Percentiles rank a stretch among this genome's conserved stretches.
Conservation (phyloP, 2,329 filamentous ascomycete species). For the Mycogone perniciosa region DNA sequence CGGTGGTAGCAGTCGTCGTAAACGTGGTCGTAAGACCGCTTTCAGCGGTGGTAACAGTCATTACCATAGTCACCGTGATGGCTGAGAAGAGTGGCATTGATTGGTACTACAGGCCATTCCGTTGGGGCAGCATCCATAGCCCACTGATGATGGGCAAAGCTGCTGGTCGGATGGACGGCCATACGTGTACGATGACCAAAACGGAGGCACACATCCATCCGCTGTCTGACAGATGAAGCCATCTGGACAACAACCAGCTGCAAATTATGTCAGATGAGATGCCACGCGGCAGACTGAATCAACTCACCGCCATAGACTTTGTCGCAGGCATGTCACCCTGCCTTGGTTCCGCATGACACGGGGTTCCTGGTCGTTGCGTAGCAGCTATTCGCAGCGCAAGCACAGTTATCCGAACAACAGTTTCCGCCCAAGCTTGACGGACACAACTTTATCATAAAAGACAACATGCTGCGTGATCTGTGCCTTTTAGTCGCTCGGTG, state of each 20-base stretch:
- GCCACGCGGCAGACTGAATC: neutral
- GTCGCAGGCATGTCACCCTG: slow-evolving; percentile 37
- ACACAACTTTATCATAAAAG: slow-evolving; percentile 25
- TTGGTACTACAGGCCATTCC: slow-evolving; percentile 43
- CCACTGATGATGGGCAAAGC: slow-evolving; percentile 43
- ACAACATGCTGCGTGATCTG: slow-evolving; percentile 17
- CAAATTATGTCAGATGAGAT: neutral
- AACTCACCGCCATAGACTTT: slow-evolving; percentile 29
- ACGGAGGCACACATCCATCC: slow-evolving; percentile 37
- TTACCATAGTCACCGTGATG: slow-evolving; percentile 39
- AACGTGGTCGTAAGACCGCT: slow-evolving; percentile 33
- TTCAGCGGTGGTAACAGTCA: slow-evolving; percentile 40
- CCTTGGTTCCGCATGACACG: slow-evolving; percentile 30
- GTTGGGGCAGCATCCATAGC: slow-evolving; percentile 47
- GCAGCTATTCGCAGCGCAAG: slow-evolving; percentile 42
- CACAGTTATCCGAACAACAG: slow-evolving; percentile 43
- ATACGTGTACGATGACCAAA: slow-evolving; percentile 27
- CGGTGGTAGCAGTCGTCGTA: slow-evolving; percentile 33
- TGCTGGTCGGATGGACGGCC: slow-evolving; percentile 40
- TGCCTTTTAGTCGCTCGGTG: slow-evolving; percentile 26
- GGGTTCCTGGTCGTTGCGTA: slow-evolving; percentile 40
- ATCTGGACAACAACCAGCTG: slow-evolving; percentile 40
- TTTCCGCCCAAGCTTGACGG: slow-evolving; percentile 36
- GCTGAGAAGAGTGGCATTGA: slow-evolving; percentile 43
- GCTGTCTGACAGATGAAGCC: slow-evolving; percentile 37